Conservation (phyloP, 805 yeast species). For the Zygoascus biomembranicola region DNA sequence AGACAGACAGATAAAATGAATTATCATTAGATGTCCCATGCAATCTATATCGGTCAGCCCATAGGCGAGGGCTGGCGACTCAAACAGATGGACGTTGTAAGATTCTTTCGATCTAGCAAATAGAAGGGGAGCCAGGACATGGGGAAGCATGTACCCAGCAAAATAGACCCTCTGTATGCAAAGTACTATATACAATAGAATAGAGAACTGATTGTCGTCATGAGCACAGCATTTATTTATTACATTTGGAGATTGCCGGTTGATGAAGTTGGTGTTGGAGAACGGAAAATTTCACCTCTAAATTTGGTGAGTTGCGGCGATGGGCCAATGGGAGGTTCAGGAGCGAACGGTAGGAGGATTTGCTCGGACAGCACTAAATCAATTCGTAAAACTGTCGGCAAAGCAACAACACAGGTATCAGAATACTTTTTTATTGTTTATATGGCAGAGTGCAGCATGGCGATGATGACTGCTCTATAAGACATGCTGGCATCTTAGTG, state of each 20-base stretch:
- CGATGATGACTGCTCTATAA: not conserved
- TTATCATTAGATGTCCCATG: slow-evolving; percentile 7
- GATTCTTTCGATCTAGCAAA: slow-evolving; percentile 1
- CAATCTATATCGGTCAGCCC: slow-evolving; percentile 17
- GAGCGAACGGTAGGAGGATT: not conserved
- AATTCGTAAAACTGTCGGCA: too few relatives aligned
- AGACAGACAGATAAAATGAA: not conserved
- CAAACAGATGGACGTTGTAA: slow-evolving; percentile 15
- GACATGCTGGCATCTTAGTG: not conserved
- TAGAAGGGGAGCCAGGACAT: not conserved
- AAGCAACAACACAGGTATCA: too few relatives aligned
- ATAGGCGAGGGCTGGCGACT: slow-evolving; percentile 12
- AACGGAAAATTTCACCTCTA: too few relatives aligned
- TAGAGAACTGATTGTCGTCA: not conserved
- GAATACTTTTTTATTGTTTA: not conserved
- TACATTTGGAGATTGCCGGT: not conserved
- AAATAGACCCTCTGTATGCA: not conserved
- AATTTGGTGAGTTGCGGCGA: not conserved
- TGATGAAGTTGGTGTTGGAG: too few relatives aligned
- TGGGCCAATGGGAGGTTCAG: not conserved
- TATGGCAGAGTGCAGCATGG: not conserved
- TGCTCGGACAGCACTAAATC: not conserved
- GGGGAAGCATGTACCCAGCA: not conserved
- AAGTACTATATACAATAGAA: not conserved
- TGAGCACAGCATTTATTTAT: not conserved